Evolutionary conservation across 768 basidiomycete species (phyloP).

Genomic region (Cubamyces lactineus): DNA sequence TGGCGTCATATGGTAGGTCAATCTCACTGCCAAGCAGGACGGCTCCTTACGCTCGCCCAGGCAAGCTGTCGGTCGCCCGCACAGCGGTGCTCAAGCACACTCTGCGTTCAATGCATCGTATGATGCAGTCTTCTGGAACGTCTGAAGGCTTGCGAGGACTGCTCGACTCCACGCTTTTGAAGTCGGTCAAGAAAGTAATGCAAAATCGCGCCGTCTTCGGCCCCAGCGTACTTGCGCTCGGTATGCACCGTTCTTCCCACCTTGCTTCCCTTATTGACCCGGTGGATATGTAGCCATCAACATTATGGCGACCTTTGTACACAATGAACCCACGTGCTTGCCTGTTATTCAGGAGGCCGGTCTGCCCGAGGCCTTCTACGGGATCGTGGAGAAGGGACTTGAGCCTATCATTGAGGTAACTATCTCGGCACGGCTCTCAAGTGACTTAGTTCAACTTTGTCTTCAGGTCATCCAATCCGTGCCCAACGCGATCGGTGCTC

Average conservation of each 20-base stretch:
- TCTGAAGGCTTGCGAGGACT: constrained; percentile 93
- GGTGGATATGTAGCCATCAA: constrained; percentile 67
- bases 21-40: not conserved
- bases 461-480: constrained; percentile 86
- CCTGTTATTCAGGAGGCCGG: constrained; percentile 90
- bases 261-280: not conserved
- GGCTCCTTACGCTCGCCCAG: constrained; percentile 38
- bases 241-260: constrained; percentile 45
- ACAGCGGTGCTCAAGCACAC: constrained; percentile 88
- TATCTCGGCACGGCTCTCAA: no score
- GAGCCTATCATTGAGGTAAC: constrained; percentile 87
- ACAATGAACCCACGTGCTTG: constrained; percentile 97
- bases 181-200: constrained; percentile 87
- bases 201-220: constrained; percentile 84
- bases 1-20: constrained; percentile 55
- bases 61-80: constrained; percentile 72
- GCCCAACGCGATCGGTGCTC: constrained; percentile 92
- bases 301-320: constrained; percentile 94
- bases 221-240: constrained; percentile 80
- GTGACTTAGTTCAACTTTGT: not conserved
- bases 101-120: constrained; percentile 89
- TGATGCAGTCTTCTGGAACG: constrained; percentile 96
- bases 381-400: constrained; percentile 79
- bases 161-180: constrained; percentile 86
- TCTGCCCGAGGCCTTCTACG: constrained; percentile 88